Evolutionary conservation across 2,329 filamentous ascomycete genomes (phyloP).

Genomic region (Cladophialophora carrionii): DNA sequence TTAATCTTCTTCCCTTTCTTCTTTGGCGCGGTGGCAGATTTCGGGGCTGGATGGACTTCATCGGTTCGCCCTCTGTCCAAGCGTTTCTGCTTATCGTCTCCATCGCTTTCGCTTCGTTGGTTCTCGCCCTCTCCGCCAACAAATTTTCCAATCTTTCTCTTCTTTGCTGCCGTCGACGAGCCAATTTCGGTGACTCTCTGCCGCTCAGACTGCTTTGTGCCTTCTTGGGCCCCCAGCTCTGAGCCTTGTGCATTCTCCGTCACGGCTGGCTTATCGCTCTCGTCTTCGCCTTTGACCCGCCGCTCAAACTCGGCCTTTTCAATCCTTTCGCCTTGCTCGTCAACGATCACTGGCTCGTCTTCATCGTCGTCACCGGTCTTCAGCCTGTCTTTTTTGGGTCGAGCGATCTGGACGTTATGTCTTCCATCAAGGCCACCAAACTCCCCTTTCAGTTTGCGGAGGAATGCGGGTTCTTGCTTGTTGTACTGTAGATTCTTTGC

Average conservation of each 20-base stretch:
- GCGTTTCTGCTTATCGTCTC: background rate
- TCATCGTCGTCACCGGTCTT: conserved; percentile 39
- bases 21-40: conserved; percentile 16
- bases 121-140: conserved; percentile 31
- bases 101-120: background rate
- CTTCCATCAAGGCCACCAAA: conserved; percentile 34
- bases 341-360: conserved; percentile 38
- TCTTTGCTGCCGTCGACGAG: conserved; percentile 26
- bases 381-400: conserved; percentile 36
- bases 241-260: background rate
- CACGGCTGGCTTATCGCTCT: background rate
- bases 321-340: conserved; percentile 36
- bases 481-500: conserved; percentile 37
- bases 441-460: conserved; percentile 36
- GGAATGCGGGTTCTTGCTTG: conserved; percentile 37
- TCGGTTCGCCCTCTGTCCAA: conserved; percentile 11
- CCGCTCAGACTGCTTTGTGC: conserved; percentile 19
- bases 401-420: conserved; percentile 36
- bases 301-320: conserved; percentile 36
- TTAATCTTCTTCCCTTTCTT: conserved; percentile 40
- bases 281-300: conserved; percentile 23
- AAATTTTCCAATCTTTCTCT: conserved; percentile 35
- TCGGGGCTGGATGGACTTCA: conserved; percentile 14
- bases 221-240: conserved; percentile 1
- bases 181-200: conserved; percentile 33